Conservation (phyloP, 2,329 filamentous ascomycete species). For the Penicillium sp. region DNA sequence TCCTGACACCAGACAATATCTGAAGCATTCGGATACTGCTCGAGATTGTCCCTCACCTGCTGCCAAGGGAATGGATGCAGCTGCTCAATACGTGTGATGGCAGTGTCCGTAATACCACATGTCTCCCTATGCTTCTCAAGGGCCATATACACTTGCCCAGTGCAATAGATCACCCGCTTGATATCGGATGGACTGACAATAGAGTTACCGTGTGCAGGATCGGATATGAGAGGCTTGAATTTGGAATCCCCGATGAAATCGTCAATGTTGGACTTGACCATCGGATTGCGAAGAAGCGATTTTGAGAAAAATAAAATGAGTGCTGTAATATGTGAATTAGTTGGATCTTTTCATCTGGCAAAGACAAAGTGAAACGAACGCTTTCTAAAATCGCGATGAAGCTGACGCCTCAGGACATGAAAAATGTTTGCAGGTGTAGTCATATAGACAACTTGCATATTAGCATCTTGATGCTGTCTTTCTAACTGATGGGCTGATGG, state of each 20-base stretch:
- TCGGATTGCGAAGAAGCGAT: slow-evolving; percentile 87
- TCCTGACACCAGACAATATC: too few species aligned
- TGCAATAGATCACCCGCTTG: slow-evolving; percentile 90
- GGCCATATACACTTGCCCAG: slow-evolving; percentile 88
- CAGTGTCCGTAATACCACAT: slow-evolving; percentile 83
- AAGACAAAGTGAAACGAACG: slow-evolving; percentile 55
- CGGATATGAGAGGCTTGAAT: slow-evolving; percentile 96
- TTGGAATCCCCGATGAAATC: slow-evolving; percentile 89
- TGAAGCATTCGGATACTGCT: too few species aligned
- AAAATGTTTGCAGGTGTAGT: slow-evolving; percentile 92
- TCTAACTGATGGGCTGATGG: slow-evolving; percentile 84
- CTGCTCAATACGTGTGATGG: slow-evolving; percentile 96
- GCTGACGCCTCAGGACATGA: slow-evolving; percentile 91
- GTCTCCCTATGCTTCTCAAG: slow-evolving; percentile 87
- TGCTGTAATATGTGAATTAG: slow-evolving; percentile 55
- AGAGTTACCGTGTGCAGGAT: slow-evolving; percentile 76
- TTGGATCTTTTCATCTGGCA: too few species aligned
- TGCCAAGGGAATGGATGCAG: slow-evolving; percentile 98
- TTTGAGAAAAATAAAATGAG: slow-evolving; percentile 98
- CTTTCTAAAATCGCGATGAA: slow-evolving; percentile 98
- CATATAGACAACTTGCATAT: slow-evolving; percentile 97
- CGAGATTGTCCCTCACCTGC: too few species aligned
- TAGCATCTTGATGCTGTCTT: slow-evolving; percentile 97
- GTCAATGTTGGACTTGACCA: slow-evolving; percentile 84
- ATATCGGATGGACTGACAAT: slow-evolving; percentile 83